A percentile compares a stretch with the other conserved stretches of the same genome.
Evolutionary conservation across 495 filamentous ascomycete species (phyloP).

Genomic region (Hypoxylon subgilvum): DNA sequence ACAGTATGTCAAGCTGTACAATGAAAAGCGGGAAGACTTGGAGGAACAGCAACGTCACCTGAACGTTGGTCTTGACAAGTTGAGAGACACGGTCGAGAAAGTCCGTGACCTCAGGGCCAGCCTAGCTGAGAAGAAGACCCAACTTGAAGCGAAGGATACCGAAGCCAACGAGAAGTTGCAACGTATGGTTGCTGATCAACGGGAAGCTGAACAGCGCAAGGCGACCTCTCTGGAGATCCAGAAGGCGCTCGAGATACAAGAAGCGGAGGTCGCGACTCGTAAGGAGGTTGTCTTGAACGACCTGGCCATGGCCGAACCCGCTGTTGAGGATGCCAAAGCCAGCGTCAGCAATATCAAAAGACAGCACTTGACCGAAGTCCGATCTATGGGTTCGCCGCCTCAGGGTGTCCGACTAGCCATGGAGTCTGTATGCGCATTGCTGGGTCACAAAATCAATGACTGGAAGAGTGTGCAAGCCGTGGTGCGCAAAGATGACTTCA

Average conservation of each 20-base stretch:
- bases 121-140: constrained; percentile 89
- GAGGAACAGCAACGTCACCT: constrained; percentile 98
- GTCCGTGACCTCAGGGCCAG: constrained; percentile 88
- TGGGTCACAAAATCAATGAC: constrained; percentile 86
- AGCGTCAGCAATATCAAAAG: constrained; percentile 98
- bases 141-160: constrained; percentile 89
- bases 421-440: constrained; percentile 90
- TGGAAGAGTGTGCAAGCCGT: constrained; percentile 92
- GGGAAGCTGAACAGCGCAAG: constrained; percentile 92
- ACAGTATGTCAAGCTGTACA: constrained; percentile 96
- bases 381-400: constrained; percentile 92
- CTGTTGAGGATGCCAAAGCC: constrained; percentile 88
- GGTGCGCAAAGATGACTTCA: constrained; percentile 91
- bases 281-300: constrained; percentile 86
- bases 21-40: constrained; percentile 96
- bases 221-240: constrained; percentile 87
- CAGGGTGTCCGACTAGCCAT: constrained; percentile 87
- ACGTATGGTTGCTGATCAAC: constrained; percentile 94
- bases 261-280: constrained; percentile 82
- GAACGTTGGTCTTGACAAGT: constrained; percentile 95
- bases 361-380: constrained; percentile 95
- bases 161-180: constrained; percentile 98
- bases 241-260: constrained; percentile 82
- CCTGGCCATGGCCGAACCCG: constrained; percentile 89
- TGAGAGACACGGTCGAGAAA: constrained; percentile 98